Percentiles rank a stretch among this genome's conserved stretches.
phyloP scores from a whole-genome alignment of 1,284 basidiomycete genomes.

The Sanguinoderma infundibulare region DNA sequence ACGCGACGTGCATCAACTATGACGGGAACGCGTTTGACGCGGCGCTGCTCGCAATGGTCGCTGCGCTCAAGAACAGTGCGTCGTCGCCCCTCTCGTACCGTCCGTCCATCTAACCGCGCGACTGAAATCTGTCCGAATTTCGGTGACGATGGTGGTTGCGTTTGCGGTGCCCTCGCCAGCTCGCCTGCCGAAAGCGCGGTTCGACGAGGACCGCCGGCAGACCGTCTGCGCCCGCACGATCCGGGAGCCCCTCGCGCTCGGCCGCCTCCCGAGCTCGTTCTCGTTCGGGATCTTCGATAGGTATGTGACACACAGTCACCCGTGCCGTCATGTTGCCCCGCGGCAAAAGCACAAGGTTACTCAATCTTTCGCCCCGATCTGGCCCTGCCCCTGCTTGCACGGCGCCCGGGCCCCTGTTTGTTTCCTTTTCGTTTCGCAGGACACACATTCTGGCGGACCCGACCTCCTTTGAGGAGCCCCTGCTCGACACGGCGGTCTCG shows the following conservation, averaged over 20 bases:
- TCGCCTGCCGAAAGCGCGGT: conserved; percentile 74
- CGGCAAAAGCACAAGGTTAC: too few species aligned
- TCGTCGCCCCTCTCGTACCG: conserved; percentile 11
- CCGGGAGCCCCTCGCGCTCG: conserved; percentile 51
- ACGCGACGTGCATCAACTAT: conserved; percentile 94
- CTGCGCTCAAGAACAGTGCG: conserved; percentile 86
- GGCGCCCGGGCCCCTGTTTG: too few species aligned
- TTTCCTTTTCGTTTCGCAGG: conserved; percentile 40
- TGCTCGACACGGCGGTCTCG: conserved; percentile 74
- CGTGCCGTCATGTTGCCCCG: too few species aligned
- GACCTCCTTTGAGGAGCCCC: conserved; percentile 88
- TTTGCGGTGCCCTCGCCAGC: conserved; percentile 53
- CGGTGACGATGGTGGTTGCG: not conserved
- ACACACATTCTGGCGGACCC: conserved; percentile 82
- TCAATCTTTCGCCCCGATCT: too few species aligned
- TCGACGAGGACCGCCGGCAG: conserved; percentile 67
- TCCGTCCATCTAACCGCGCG: not conserved
- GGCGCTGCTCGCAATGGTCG: conserved; percentile 84
- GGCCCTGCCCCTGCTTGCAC: too few species aligned
- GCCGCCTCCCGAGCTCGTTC: conserved; percentile 59
- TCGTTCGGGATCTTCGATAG: conserved; percentile 86
- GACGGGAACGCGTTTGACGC: conserved; percentile 97
- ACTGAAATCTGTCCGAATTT: not conserved
- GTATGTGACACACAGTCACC: conserved; percentile 46
- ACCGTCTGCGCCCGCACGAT: conserved; percentile 69